Base-by-base conservation (phyloP, 345 rosid species). In the Camelina laxa region DNA sequence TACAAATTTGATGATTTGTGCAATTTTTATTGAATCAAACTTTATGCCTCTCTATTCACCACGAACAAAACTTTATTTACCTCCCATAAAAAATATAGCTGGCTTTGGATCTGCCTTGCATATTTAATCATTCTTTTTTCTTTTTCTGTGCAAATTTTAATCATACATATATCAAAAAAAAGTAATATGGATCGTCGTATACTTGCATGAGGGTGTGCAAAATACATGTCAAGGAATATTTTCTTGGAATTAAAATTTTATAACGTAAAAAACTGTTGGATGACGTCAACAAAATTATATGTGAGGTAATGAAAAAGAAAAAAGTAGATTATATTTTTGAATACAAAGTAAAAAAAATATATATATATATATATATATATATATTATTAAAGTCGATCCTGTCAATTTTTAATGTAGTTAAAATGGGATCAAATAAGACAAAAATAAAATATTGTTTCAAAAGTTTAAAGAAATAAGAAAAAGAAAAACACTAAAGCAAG, bases 351-450 rank as follows among this genome's bases (percentile, higher is more conserved):
- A 22, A 22, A 27, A 22, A 24, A 45, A 19, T 56, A 3, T 19
- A 38, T 45, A 66, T 38, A 38, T 45, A 66, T 38, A 38, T 45
- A 66, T 38, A 19, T 56, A 3, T 19, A 19, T 56, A 3, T 19
- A 38, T 45, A 66, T 38, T 19, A 51, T 41, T 7, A 24, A 62
- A 35, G 19, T 63, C 10, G 39, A 24, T 54, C 65, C 33, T 62
- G 65, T 61, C 65, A 17, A 4, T 45, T 16, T 69, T 49, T 7
- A 62, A 45, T 24, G 55, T 62, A 45, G 66, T 63, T 69, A 10
- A 55, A 13, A 53, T 33, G 65, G 6, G 59, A 76, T 62, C 75
- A 69, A 63, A 44, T 70, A 76, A 70, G 80, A 63, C 80, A 76
- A 55, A 76, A 33, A 33, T 35, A 42, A 51, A 75, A 21, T 60